These are phyloP conservation scores for Volvox reticuliferus DNA, from an alignment of 139 green algal species.

Conservation along the genomic window DNA sequence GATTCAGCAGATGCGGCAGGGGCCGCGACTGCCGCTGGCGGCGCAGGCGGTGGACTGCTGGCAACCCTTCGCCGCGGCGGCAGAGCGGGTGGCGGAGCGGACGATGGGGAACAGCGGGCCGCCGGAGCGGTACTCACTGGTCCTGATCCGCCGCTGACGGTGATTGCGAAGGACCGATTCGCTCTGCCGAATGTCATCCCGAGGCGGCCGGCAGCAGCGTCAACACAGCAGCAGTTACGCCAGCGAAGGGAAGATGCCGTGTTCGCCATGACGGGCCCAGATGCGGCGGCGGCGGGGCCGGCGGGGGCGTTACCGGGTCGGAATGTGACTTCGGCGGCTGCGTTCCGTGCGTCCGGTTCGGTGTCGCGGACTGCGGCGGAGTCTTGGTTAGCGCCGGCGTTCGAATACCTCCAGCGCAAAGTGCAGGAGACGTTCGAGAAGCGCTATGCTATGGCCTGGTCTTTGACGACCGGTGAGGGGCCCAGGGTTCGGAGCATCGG, in stretches of 20 bases:
- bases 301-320: not conserved
- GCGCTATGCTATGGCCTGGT: slow-evolving; percentile 6
- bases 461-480: slow-evolving; percentile 5
- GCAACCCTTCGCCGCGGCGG: not conserved
- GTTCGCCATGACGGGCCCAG: not conserved
- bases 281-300: not conserved
- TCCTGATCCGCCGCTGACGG: not conserved
- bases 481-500: no score
- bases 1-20: no score
- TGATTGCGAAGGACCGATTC: slow-evolving; percentile 9
- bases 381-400: slow-evolving; percentile 28
- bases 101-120: not conserved
- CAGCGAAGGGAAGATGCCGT: not conserved
- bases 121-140: not conserved
- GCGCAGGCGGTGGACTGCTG: not conserved
- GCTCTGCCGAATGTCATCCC: slow-evolving; percentile 8
- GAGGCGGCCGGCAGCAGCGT: not conserved
- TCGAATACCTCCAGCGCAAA: slow-evolving; percentile 1
- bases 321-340: not conserved
- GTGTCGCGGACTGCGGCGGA: not conserved
- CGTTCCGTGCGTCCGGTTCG: not conserved
- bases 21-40: not conserved
- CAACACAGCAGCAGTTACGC: not conserved
- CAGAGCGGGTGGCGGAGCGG: not conserved
- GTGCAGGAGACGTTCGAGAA: not conserved